A percentile compares a stretch with the other conserved stretches of the same genome.
phyloP scores from a whole-genome alignment of 2,329 filamentous ascomycete genomes.

The Ceratocystis cubensis region DNA sequence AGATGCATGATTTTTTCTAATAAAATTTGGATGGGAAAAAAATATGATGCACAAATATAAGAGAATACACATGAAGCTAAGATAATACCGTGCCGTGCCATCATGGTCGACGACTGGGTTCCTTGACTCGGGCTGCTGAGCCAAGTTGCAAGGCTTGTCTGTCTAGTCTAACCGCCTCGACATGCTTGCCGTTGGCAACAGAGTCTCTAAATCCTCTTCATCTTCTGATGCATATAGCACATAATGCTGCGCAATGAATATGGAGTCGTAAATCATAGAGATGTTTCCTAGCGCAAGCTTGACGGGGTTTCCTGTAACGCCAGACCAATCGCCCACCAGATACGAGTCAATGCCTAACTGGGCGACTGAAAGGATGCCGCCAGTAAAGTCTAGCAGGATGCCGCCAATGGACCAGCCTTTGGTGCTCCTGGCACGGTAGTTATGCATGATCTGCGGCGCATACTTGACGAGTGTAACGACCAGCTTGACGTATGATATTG shows the following conservation, averaged over 20 bases:
- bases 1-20: neutral
- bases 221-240: conserved; percentile 46
- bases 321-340: conserved; percentile 75
- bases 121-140: neutral
- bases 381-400: conserved; percentile 71
- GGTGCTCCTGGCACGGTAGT: conserved; percentile 75
- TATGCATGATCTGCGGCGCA: conserved; percentile 70
- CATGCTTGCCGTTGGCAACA: conserved; percentile 27
- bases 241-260: conserved; percentile 86
- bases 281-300: conserved; percentile 82
- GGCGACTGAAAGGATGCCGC: conserved; percentile 66
- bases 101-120: no score
- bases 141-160: neutral
- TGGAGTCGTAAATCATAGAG: conserved; percentile 69
- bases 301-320: conserved; percentile 79
- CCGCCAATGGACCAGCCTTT: conserved; percentile 75
- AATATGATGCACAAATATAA: neutral
- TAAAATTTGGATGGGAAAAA: neutral
- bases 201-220: conserved; percentile 24
- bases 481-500: conserved; percentile 79
- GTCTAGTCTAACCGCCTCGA: conserved; percentile 22
- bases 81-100: no score
- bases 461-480: conserved; percentile 85
- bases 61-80: neutral
- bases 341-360: conserved; percentile 80